phyloP scores from a whole-genome alignment of 371 early-diverging fungal genomes.

The Mortierella sp. region DNA sequence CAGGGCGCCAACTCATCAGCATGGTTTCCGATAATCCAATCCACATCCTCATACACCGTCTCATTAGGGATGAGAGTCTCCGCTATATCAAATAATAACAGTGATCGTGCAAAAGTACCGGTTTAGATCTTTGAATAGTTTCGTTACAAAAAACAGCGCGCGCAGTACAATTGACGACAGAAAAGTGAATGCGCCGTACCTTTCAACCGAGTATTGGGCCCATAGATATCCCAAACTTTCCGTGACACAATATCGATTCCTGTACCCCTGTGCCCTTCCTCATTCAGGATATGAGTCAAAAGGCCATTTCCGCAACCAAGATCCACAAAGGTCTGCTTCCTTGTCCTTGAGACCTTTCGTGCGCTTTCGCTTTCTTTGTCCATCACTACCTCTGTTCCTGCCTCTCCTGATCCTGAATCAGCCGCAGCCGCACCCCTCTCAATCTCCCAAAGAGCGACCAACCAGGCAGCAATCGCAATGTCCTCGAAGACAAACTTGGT shows the following conservation, averaged over 20 bases:
- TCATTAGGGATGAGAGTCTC: constrained; percentile 74
- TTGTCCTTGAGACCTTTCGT: constrained; percentile 1
- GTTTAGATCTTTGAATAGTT: neutral
- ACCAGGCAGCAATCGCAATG: constrained; percentile 87
- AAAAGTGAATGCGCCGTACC: constrained; percentile 13
- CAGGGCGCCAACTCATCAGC: constrained; percentile 93
- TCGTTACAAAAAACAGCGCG: neutral
- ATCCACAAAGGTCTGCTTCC: constrained; percentile 81
- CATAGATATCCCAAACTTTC: constrained; percentile 80
- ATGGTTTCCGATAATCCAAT: constrained; percentile 94
- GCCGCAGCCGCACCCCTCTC: constrained; percentile 50
- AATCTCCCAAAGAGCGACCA: constrained; percentile 81
- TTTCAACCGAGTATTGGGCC: constrained; percentile 34
- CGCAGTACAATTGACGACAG: too few species aligned
- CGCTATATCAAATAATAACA: constrained; percentile 53
- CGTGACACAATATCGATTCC: constrained; percentile 87
- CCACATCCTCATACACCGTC: constrained; percentile 63
- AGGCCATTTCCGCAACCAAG: constrained; percentile 95
- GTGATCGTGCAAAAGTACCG: neutral
- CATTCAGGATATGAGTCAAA: constrained; percentile 82
- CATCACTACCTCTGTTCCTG: too few species aligned
- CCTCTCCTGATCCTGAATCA: neutral
- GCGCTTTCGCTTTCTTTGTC: neutral
- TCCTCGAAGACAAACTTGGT: constrained; percentile 90
- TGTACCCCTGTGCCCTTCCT: constrained; percentile 84